phyloP scores from a whole-genome alignment of 208 protist species.

The Leishmania aethiopica region DNA sequence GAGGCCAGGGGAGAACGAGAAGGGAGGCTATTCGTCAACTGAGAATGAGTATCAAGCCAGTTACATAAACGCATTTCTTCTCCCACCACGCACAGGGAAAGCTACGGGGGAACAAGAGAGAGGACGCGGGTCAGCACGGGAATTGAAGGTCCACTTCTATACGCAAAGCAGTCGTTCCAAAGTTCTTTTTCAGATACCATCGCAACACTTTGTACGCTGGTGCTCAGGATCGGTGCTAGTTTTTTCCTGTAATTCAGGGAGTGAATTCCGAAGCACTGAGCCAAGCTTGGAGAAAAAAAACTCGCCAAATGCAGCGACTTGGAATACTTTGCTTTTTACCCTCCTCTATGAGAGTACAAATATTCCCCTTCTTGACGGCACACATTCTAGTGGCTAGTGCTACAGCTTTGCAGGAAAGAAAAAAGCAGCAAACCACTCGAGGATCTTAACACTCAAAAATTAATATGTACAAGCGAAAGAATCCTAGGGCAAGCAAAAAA shows the following conservation, averaged over 20 bases:
- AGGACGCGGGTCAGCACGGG: not conserved
- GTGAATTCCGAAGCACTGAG: slow-evolving; percentile 25
- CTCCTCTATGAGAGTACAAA: not conserved
- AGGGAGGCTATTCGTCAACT: not conserved
- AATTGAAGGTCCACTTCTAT: not conserved
- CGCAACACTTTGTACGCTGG: not conserved
- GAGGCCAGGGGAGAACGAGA: not conserved
- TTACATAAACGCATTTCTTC: not conserved
- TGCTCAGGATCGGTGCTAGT: not conserved
- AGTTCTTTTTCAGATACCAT: not conserved
- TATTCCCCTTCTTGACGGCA: not conserved
- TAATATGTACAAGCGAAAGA: not conserved
- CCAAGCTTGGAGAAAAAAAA: slow-evolving; percentile 2
- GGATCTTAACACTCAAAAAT: not conserved
- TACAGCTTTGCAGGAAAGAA: not conserved
- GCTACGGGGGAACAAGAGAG: not conserved
- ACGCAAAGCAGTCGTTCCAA: not conserved
- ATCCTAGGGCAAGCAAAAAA: not conserved
- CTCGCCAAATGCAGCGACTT: slow-evolving; percentile 24
- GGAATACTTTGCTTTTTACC: not conserved
- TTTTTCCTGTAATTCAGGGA: slow-evolving; percentile 14
- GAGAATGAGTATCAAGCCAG: not conserved
- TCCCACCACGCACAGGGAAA: too few relatives aligned
- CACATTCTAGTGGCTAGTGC: slow-evolving; percentile 2
- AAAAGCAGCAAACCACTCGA: not conserved